Evolutionary conservation across 495 filamentous ascomycete species (phyloP), one percentile per base, ranked within the genome.

Genomic region (Annulohypoxylon stygium): DNA sequence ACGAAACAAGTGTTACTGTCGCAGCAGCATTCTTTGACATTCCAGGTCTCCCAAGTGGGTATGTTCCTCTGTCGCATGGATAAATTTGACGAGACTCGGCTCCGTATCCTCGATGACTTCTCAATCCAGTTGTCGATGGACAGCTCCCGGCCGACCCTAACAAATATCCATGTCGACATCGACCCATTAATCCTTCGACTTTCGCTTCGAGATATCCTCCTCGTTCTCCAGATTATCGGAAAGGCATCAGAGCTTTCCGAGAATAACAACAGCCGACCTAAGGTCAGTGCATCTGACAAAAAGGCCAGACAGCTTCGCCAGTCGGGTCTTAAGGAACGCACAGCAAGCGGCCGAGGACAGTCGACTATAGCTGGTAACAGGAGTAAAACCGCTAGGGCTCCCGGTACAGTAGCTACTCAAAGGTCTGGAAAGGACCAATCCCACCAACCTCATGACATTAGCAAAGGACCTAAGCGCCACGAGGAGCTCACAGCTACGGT

Each of bases 1-100:
- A 97, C 93, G 8, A 98, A 98, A 79, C 93, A 99, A 77, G 88
- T 98, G 5, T 86, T 98, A 6, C 84, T 98, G 10, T 96, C 96
- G 12, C 93, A 96, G 76, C 96, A 99, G 80, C 93, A 98, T 83
- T 93, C 95, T 23, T 87, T 94, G 57, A 97, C 97, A 9, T 85
- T 99, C 65, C 97, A 98, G 75, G 87, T 98, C 8, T 92, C 92
- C 39, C 89, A 97, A 75, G 90, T 98, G 51, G 97, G 96, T 64
- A 98, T 99, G 95, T 99, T 98, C 81, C 84, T 99, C 39, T 99
- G 96, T 78, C 93, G 96, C 30, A 98, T 99, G 97, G 96, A 99
- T 77, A 92, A 92, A 69, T 97, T 97, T 70, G 95, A 97, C 63
- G 93, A 90, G 16, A 92, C 89, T 59, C 87, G 93, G 39, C 88